phyloP scores from a whole-genome alignment of 441 rosid genomes.

The Flueggea neowawraea region DNA sequence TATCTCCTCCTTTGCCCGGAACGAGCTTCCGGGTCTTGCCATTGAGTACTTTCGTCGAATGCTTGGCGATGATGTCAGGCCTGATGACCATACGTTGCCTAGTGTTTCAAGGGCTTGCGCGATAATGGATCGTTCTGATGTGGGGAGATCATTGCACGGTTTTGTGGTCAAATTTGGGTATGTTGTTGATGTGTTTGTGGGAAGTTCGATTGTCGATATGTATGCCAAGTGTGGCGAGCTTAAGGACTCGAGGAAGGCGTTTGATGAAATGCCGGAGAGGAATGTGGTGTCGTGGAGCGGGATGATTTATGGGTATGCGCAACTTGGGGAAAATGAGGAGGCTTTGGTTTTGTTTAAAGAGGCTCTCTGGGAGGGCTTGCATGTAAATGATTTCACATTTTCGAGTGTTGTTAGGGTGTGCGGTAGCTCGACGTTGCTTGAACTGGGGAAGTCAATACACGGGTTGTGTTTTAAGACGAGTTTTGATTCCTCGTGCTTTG shows the following conservation, averaged over 20 bases:
- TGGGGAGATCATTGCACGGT: conserved; percentile 62
- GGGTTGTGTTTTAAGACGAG: conserved; percentile 71
- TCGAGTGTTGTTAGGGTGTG: conserved; percentile 76
- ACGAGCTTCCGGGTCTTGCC: conserved; percentile 70
- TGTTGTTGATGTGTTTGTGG: conserved; percentile 67
- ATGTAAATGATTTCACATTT: conserved; percentile 82
- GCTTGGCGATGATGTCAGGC: conserved; percentile 36
- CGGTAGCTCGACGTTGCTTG: conserved; percentile 60
- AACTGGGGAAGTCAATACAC: conserved; percentile 84
- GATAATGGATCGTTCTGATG: conserved; percentile 46
- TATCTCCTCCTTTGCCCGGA: conserved; percentile 74
- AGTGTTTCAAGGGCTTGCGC: conserved; percentile 75
- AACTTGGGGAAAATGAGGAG: conserved; percentile 64
- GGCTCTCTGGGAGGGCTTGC: conserved; percentile 47
- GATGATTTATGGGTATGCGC: conserved; percentile 82
- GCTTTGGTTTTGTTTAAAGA: conserved; percentile 63
- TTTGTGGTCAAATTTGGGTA: conserved; percentile 56
- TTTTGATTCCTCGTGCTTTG: conserved; percentile 60
- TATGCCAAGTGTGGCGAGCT: conserved; percentile 70
- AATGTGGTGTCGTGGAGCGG: conserved; percentile 95
- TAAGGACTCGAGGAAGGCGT: conserved; percentile 52
- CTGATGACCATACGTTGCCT: conserved; percentile 80
- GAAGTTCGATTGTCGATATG: conserved; percentile 81
- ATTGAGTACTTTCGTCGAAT: conserved; percentile 59
- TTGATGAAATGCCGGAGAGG: conserved; percentile 78